Conservation (phyloP, 768 basidiomycete species). For the Mycena kentingensis region DNA sequence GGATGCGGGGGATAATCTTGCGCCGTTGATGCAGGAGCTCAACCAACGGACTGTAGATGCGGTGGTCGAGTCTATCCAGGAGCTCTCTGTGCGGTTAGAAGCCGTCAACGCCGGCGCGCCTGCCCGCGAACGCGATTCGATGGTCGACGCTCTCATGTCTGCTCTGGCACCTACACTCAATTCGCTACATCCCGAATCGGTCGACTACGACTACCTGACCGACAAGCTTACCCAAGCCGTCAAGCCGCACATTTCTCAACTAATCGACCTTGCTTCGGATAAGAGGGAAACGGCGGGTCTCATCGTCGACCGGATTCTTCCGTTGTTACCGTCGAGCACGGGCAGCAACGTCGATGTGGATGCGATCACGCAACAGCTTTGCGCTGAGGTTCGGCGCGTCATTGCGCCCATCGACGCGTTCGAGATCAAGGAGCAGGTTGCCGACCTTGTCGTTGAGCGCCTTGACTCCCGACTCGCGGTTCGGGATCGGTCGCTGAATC, state of each 20-base stretch:
- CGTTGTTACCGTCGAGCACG: slow-evolving; percentile 54
- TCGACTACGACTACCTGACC: slow-evolving; percentile 81
- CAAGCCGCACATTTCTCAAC: slow-evolving; percentile 85
- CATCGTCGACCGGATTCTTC: slow-evolving; percentile 72
- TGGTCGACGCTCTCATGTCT: slow-evolving; percentile 61
- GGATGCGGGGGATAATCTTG: slow-evolving; percentile 34
- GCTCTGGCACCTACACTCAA: slow-evolving; percentile 63
- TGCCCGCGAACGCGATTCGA: slow-evolving; percentile 55
- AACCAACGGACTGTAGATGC: slow-evolving; percentile 58
- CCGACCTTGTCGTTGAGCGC: slow-evolving; percentile 84
- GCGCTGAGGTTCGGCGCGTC: slow-evolving; percentile 67
- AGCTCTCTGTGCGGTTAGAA: slow-evolving; percentile 58
- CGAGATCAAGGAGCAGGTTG: slow-evolving; percentile 87
- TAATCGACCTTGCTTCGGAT: slow-evolving; percentile 87
- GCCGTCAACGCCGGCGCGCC: slow-evolving; percentile 48
- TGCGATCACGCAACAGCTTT: slow-evolving; percentile 58
- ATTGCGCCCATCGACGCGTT: slow-evolving; percentile 81
- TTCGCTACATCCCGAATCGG: slow-evolving; percentile 60
- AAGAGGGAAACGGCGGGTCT: slow-evolving; percentile 85
- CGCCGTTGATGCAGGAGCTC: slow-evolving; percentile 58
- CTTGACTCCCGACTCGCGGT: slow-evolving; percentile 79
- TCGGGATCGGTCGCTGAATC: slow-evolving; percentile 69
- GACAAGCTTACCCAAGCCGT: slow-evolving; percentile 78
- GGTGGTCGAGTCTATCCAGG: slow-evolving; percentile 61
- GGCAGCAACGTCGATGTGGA: slow-evolving; percentile 52